Conservation (phyloP, 495 filamentous ascomycete species). For the Penicillium pancosmium region DNA sequence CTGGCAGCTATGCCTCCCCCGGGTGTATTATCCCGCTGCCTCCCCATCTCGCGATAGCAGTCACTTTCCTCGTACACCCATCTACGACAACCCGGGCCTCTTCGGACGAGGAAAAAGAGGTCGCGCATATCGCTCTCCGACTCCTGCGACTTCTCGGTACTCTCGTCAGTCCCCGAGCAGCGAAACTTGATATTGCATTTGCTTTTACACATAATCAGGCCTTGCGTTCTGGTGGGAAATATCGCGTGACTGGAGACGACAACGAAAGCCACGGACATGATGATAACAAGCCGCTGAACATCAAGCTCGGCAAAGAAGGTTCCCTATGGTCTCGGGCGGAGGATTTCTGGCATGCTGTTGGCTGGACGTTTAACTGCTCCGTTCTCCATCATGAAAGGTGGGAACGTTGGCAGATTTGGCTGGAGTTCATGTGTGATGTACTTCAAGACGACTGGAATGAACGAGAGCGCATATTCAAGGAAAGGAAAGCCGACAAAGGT, state of each 20-base stretch:
- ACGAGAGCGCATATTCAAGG: constrained; percentile 38
- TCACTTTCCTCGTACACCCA: constrained; percentile 72
- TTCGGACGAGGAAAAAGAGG: constrained; percentile 51
- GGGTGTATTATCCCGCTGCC: constrained; percentile 53
- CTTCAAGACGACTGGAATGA: constrained; percentile 75
- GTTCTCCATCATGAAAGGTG: constrained; percentile 69
- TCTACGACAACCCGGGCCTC: constrained; percentile 64
- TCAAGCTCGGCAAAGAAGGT: constrained; percentile 61
- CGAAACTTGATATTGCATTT: constrained; percentile 56
- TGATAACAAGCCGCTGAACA: constrained; percentile 46
- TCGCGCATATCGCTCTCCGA: constrained; percentile 55
- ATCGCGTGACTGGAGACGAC: constrained; percentile 26
- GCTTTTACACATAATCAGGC: constrained; percentile 45
- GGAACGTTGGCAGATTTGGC: constrained; percentile 81
- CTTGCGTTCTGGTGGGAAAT: constrained; percentile 37
- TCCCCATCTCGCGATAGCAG: constrained; percentile 66
- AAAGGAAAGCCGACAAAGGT: constrained; percentile 14
- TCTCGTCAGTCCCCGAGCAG: constrained; percentile 53
- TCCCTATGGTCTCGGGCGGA: constrained; percentile 72
- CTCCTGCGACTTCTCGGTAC: constrained; percentile 60
- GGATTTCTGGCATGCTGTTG: constrained; percentile 87
- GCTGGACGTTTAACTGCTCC: constrained; percentile 94
- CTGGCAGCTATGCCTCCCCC: constrained; percentile 49
- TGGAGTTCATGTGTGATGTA: constrained; percentile 77
- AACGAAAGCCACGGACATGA: constrained; percentile 17